phyloP scores from a whole-genome alignment of 2,329 filamentous ascomycete species.

The Grosmannia penicillata region DNA sequence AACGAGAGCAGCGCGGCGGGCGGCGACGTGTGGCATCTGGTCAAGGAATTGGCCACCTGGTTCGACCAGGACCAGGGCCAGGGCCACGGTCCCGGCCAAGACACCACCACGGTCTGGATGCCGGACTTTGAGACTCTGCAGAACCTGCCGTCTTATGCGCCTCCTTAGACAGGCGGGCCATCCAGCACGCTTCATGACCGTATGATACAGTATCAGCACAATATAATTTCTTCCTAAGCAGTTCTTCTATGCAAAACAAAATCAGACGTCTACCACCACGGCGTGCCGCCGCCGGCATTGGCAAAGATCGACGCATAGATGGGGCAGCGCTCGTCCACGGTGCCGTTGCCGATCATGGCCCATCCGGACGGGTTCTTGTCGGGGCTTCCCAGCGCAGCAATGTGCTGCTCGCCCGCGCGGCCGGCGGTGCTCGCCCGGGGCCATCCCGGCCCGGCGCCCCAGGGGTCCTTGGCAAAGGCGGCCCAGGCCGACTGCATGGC shows the following conservation, averaged over 20 bases:
- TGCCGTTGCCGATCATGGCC: neutral
- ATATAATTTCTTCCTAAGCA: too few relatives aligned
- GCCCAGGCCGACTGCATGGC: neutral
- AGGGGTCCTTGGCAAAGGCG: neutral
- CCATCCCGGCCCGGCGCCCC: neutral
- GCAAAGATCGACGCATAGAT: neutral
- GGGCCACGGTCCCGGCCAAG: neutral
- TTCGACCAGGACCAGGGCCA: neutral
- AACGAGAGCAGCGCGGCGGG: neutral
- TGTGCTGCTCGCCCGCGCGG: neutral
- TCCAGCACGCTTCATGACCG: too few relatives aligned
- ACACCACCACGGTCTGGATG: conserved; percentile 3
- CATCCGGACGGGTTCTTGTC: neutral
- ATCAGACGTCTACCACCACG: neutral
- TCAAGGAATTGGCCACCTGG: conserved; percentile 5
- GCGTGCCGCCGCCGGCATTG: neutral
- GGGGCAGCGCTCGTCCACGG: neutral
- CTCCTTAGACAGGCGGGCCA: too few relatives aligned
- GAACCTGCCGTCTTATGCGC: neutral
- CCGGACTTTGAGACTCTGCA: conserved; percentile 4
- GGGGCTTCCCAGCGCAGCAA: neutral
- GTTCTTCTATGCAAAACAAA: too few relatives aligned
- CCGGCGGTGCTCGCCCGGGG: neutral
- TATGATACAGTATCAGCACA: too few relatives aligned
- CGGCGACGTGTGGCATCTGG: conserved; percentile 1